Evolutionary conservation across 140 eudicot genomes (phyloP), one percentile per base, ranked within the genome.

Genomic region (Anethum foeniculum): DNA sequence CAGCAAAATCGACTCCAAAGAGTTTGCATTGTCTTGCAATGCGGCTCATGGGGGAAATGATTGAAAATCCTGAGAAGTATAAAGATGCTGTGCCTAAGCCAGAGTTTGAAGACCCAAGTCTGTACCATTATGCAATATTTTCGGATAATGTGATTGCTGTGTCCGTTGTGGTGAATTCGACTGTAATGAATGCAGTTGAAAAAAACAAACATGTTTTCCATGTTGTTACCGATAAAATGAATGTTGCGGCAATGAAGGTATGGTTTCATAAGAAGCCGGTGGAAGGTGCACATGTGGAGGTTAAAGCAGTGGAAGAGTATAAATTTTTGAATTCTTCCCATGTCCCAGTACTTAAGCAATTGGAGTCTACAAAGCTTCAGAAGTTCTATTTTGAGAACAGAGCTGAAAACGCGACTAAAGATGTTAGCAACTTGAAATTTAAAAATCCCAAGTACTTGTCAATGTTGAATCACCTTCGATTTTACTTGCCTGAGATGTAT

Each of bases 11-110:
- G 14, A 84, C 83, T 21, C 89, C 89, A 48, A 86, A 86, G 80
- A 83, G 86, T 78, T 77, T 86, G 85, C 86, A 86, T 80, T 86
- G 89, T 54, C 85, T 86, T 44, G 84, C 89, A 21, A 86, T 86
- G 89, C 65, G 86, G 67, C 86, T 86, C 39, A 68, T 83, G 83
- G 89, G 81, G 56, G 89, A 86, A 82, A 62, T 80, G 81, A 86
- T 86, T 38, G 85, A 86, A 2, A 73, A 72, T 43, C 86, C 89
- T 0, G 85, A 83, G 69, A 83, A 83, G 65, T 86, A 82, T 54
- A 62, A 13, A 64, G 86, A 86, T 69, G 84, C 83, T 32, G 86
- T 76, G 82, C 86, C 86, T 23, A 80, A 83, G 49, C 84, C 86
- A 10, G 86, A 58, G 58, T 80, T 77, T 75, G 79, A 75, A 41